phyloP scores from a whole-genome alignment of 202 grass and related monocot species.

The Musa balbisiana region DNA sequence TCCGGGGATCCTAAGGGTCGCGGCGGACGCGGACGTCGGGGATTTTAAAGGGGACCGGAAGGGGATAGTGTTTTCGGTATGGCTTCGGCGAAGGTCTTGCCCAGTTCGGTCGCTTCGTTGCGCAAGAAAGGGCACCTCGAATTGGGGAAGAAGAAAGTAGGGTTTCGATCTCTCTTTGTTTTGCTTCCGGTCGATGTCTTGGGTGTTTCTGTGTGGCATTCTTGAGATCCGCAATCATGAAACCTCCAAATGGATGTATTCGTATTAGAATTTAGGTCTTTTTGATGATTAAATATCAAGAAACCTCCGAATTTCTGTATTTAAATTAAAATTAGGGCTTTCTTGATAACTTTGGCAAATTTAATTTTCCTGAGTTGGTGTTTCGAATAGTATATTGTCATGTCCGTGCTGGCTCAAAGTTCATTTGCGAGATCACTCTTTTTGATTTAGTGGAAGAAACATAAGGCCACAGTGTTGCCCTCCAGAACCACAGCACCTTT shows the following conservation, averaged over 20 bases:
- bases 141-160: slow-evolving; percentile 91
- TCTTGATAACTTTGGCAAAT: neutral
- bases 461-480: neutral
- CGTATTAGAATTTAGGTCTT: neutral
- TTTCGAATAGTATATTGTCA: neutral
- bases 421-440: neutral
- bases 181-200: neutral
- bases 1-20: neutral
- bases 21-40: neutral
- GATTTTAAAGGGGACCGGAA: slow-evolving; percentile 15
- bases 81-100: slow-evolving; percentile 65
- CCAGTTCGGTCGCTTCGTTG: slow-evolving; percentile 34
- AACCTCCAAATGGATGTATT: neutral
- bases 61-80: slow-evolving; percentile 27
- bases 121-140: slow-evolving; percentile 73
- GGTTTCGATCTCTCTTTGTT: neutral
- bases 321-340: neutral
- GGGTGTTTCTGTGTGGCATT: neutral
- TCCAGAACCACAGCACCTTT: neutral
- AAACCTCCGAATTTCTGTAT: neutral
- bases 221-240: neutral
- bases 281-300: neutral
- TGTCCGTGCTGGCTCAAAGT: neutral
- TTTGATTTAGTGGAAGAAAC: neutral
- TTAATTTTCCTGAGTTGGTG: neutral